Evolutionary conservation across 2,329 filamentous ascomycete genomes (phyloP), one percentile per base, ranked within the genome.

Genomic region (Penicillium paneum): DNA sequence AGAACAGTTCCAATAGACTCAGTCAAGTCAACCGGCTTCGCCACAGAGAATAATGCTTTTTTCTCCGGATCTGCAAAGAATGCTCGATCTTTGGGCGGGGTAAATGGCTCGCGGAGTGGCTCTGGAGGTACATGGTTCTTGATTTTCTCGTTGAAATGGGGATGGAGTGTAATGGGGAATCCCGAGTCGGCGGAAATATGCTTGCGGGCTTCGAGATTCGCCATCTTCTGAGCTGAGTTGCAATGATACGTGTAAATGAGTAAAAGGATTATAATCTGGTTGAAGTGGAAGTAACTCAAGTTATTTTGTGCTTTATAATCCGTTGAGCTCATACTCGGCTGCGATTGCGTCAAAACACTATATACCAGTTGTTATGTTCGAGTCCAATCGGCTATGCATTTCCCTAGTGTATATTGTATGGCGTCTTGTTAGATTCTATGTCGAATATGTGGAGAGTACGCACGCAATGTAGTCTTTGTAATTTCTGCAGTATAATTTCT

Each of bases 131-230:
- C 62, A 56, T 76, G 70, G 28, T 66, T 56, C 28, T 66, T 73
- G 53, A 80, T 78, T 57, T 76, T 80, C 31, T 71, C 64, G 51
- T 80, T 79, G 68, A 78, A 80, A 49, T 71, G 63, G 1, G 78
- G 77, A 60, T 81, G 78, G 0, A 80, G 61, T 2, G 71, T 75
- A 24, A 75, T 71, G 0, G 78, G 77, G 32, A 75, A 76, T 1
- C 77, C 78, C 1, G 79, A 81, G 58, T 80, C 78, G 5, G 75
- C 73, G 6, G 77, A 80, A 35, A 81, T 74, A 58, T 80, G 74
- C 34, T 80, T 78, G 39, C 71, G 70, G 5, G 78, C 61, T 65
- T 79, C 76, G 5, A 81, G 72, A 43, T 74, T 64, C 38, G 72
- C 73, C 69, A 74, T 72, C 3, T 8, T 43, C 21, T 13, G 12